A percentile compares a stretch with the other conserved stretches of the same genome.
Conservation (phyloP, 371 early-diverging fungal species). For the Saksenaea oblongispora region DNA sequence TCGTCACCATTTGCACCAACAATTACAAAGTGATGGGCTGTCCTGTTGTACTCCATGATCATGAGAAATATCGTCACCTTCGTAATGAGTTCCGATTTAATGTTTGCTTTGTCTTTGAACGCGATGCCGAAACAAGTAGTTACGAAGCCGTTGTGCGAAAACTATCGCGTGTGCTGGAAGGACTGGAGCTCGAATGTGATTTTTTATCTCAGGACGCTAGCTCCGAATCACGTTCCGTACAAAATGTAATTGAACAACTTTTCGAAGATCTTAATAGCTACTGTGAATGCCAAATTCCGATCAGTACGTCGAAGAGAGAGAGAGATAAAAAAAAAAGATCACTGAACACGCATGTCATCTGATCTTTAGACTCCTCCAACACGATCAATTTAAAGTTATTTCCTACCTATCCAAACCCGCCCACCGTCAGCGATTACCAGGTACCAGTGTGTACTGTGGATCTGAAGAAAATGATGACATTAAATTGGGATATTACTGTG, state of each 20-base stretch:
- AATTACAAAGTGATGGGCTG: slow-evolving; percentile 78
- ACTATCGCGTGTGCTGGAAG: slow-evolving; percentile 74
- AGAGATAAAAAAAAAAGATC: too few relatives aligned
- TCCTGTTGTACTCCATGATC: slow-evolving; percentile 74
- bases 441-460: slow-evolving; percentile 82
- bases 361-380: slow-evolving; percentile 53
- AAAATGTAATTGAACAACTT: slow-evolving; percentile 83
- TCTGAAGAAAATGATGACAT: slow-evolving; percentile 64
- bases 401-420: slow-evolving; percentile 77
- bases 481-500: slow-evolving; percentile 86
- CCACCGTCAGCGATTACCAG: slow-evolving; percentile 76
- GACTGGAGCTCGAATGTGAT: slow-evolving; percentile 79
- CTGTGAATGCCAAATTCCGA: slow-evolving; percentile 86
- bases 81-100: slow-evolving; percentile 89
- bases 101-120: slow-evolving; percentile 88
- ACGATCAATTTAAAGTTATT: slow-evolving; percentile 86
- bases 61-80: slow-evolving; percentile 62
- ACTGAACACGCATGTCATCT: not conserved
- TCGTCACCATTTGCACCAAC: slow-evolving; percentile 75
- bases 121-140: slow-evolving; percentile 67
- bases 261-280: slow-evolving; percentile 85
- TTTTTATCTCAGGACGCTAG: slow-evolving; percentile 60
- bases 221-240: slow-evolving; percentile 46
- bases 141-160: slow-evolving; percentile 84
- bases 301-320: slow-evolving; percentile 54